phyloP scores from a whole-genome alignment of 257 asterid genomes.

The Salvia hispanica region DNA sequence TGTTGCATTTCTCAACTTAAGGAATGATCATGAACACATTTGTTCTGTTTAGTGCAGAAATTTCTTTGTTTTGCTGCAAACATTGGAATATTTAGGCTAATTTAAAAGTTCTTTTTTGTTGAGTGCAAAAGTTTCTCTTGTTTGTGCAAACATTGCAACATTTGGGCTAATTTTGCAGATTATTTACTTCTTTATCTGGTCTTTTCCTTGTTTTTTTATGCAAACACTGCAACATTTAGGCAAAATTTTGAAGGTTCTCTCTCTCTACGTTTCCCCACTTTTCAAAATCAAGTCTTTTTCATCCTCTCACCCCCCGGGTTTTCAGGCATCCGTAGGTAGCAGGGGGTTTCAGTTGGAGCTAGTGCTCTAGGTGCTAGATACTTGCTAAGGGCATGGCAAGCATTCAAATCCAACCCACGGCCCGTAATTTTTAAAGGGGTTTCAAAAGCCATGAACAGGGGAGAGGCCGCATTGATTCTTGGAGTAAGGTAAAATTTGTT shows the following conservation, averaged over 20 bases:
- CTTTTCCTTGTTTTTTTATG: no score
- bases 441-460: constrained; percentile 62
- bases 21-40: neutral
- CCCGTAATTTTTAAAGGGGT: constrained; percentile 74
- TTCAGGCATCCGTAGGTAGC: constrained; percentile 41
- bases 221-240: no score
- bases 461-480: constrained; percentile 81
- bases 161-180: no score
- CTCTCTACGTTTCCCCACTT: neutral
- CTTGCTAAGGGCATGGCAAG: constrained; percentile 57
- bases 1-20: constrained; percentile 5
- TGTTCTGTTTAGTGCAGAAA: no score
- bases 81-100: neutral
- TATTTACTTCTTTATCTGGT: no score
- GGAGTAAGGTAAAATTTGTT: constrained; percentile 66
- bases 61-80: neutral
- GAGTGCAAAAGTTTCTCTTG: no score
- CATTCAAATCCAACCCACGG: constrained; percentile 50
- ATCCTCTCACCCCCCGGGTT: neutral
- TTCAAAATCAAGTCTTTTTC: neutral
- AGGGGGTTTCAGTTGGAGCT: constrained; percentile 56
- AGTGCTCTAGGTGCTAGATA: constrained; percentile 66
- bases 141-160: no score
- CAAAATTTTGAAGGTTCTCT: no score
- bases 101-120: neutral